Evolutionary conservation across 495 filamentous ascomycete genomes (phyloP), one percentile per base, ranked within the genome.

Genomic region (Daldinia grandis): DNA sequence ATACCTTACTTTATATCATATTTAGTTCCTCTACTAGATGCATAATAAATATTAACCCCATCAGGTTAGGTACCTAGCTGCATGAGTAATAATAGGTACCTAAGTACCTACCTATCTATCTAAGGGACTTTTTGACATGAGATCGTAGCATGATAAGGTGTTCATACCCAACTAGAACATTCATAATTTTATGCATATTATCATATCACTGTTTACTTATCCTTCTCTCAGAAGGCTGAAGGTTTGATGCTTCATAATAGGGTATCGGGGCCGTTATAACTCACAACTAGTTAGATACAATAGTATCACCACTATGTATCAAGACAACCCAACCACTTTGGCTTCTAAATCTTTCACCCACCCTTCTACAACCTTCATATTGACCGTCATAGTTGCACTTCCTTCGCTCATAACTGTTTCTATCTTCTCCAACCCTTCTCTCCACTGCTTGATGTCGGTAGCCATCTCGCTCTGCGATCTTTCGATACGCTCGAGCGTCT

Each of bases 301-400:
- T 47, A 47, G 42, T 47, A 47, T 47, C 42, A 21, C 19, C 53
- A 58, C 33, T 42, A n/a, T n/a, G n/a, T n/a, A 62, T 82, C 73
- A 81, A 35, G 77, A 76, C 69, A 91, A 76, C 56, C 83, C 83
- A 17, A 82, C 85, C 76, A 97, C 85, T 77, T 90, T 90, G 65
- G 82, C 85, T 81, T 99, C 95, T 38, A 99, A 78, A 40, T 91
- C 92, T 78, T 90, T 92, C 15, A 99, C 93, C 95, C 94, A 97
- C 47, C 86, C 88, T 68, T 94, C 91, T 38, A 98, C 89, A 17
- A 91, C 85, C 56, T 89, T 88, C 75, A 93, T 89, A 77, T 99
- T 98, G 31, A 82, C 85, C 67, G 85, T 85, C 79, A 95, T 87
- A n/a, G 87, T 84, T 24, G 83, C 82, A 75, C 92, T 89, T 12